Evolutionary conservation across 2,329 filamentous ascomycete genomes (phyloP), one percentile per base, ranked within the genome.

Genomic region (Verticillium nubilum): DNA sequence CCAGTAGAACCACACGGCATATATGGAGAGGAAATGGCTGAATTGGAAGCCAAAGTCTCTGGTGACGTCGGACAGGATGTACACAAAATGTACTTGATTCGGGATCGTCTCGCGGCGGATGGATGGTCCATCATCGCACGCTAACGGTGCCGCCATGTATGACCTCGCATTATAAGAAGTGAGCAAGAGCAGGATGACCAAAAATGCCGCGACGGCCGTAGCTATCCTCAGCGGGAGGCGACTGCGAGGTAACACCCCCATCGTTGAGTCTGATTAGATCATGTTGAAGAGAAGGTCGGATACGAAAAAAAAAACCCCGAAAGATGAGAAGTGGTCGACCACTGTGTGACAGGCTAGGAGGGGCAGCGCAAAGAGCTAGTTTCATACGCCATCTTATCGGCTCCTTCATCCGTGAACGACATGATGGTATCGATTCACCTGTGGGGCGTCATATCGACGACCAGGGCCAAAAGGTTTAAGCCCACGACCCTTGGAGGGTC

Each of bases 81-180:
- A 68, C 17, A 70, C 65, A 37, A 65, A 65, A 59, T 69, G 63
- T 7, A 65, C 64, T 1, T 64, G 60, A 54, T 70, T 69, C 2
- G 68, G 68, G 4, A 71, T 70, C 9, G 26, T 53, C 52, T 53
- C 52, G 26, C 2, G 3, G 13, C 6, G n/a, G 25, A 2, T 5
- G 26, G 26, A 6, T 15, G 25, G 25, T 26, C 1, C 6, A 13
- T 53, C 27, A 23, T 19, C 15, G 52, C n/a, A 50, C 5, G 10
- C 6, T 7, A 50, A 12, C n/a, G 42, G 25, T 19, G 42, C 42
- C n/a, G 42, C n/a, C 10, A 50, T 53, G 25, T 28, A 53, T 13
- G 52, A 19, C 26, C 10, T 53, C 27, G 26, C 19, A 15, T 28
- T 13, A 13, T 17, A 26, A 4, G 27, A 23, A 13, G 25, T 2